A percentile compares a stretch with the other conserved stretches of the same genome.
These are phyloP conservation scores for Parsonsia alboflavescens DNA, from an alignment of 257 asterid genomes.

Conservation along the genomic window DNA sequence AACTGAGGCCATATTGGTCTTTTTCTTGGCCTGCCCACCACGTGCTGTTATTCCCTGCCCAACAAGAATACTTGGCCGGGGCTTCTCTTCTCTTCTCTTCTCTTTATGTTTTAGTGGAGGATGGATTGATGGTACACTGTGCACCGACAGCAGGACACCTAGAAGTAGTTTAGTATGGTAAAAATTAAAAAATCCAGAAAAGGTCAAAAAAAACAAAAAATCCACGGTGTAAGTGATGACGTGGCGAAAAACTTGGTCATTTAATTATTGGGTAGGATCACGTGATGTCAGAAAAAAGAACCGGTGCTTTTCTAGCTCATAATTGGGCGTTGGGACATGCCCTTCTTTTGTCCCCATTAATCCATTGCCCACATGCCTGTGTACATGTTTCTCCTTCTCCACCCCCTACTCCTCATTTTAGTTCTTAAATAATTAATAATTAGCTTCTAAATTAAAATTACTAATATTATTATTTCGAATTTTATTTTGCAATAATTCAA, in stretches of 20 bases:
- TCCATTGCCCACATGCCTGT: not conserved
- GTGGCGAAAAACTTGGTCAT: conserved; percentile 19
- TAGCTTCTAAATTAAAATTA: too few species aligned
- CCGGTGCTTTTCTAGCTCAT: conserved; percentile 20
- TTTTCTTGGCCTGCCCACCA: conserved; percentile 8
- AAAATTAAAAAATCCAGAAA: not conserved
- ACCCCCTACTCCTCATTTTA: not conserved
- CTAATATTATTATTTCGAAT: too few species aligned
- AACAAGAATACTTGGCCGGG: conserved; percentile 4
- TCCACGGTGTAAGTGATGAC: conserved; percentile 14
- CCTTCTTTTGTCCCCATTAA: conserved; percentile 8
- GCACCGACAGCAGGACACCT: conserved; percentile 45
- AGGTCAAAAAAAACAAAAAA: not conserved
- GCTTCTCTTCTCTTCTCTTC: too few species aligned
- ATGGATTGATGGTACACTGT: conserved; percentile 3
- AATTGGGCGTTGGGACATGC: conserved; percentile 21
- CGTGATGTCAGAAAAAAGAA: conserved; percentile 45
- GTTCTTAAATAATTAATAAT: too few species aligned
- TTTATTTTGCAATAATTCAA: too few species aligned
- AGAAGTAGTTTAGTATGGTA: not conserved
- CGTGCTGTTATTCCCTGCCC: conserved; percentile 37
- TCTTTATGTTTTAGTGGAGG: not conserved
- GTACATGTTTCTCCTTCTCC: conserved; percentile 12
- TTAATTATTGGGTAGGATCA: conserved; percentile 23
- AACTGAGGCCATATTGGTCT: conserved; percentile 26